Base-by-base conservation (phyloP, 345 rosid genomes). In the Schrenkiella parvula region DNA sequence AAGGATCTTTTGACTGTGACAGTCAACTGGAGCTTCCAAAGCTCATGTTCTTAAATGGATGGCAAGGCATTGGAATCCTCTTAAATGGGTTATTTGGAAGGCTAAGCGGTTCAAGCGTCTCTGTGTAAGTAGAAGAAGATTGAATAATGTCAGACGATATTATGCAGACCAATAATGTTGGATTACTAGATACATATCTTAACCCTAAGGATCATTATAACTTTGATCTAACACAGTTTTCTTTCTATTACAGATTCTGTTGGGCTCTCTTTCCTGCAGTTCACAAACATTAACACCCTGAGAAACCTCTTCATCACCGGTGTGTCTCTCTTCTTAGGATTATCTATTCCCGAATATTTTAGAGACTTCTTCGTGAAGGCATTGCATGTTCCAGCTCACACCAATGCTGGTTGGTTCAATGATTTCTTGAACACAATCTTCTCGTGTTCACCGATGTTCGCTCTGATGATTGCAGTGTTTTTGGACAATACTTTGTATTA, bases 31-130 rank as follows among this genome's bases (percentile, higher is more conserved):
- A 77, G 89, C 93, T 75, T 93, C 89, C 82, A 90, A 93, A 79
- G 96, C 98, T 69, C 95, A 89, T 74, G 87, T 93, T 39, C 97
- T 93, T 74, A 34, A 93, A 90, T 23, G 98, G 98, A 26, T 93
- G 98, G 98, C 98, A 93, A 82, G 98, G 97, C 67, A 84, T 93
- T 66, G 98, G 97, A 6, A 93, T 93, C 64, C 87, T 93, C 64
- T 78, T 93, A 54, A 71, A 61, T 44, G 98, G 98, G 37, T 83
- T 93, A 73, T 93, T 90, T 60, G 98, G 98, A 73, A 89, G 96
- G 1, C 34, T 93, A 71, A 80, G 82, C 1, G 98, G 97, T 48
- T 88, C 88, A 39, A 76, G 93, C 0, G 96, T 93, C 60, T 91
- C 96, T 31, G 80, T 86, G 97, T 93, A 83, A 81, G 90, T 22